Base-by-base conservation (phyloP, 2,329 filamentous ascomycete species). In the Teratosphaeria zuluensis region DNA sequence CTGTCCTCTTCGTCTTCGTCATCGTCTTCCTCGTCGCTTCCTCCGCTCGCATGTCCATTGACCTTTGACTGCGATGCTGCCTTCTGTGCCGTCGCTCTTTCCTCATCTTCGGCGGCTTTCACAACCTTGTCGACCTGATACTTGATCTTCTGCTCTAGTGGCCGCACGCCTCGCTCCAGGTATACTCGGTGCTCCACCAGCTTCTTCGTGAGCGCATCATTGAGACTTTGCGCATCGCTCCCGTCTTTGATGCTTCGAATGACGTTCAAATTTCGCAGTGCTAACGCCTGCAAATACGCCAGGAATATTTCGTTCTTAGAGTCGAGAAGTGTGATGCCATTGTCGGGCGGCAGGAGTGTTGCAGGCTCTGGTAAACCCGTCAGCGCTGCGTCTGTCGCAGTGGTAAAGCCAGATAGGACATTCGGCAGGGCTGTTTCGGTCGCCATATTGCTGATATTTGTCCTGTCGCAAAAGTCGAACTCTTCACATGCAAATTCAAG, bases 81-180 rank as follows among this genome's bases (percentile, higher is more conserved):
- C 52, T 76, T 75, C 12, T 71, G 66, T 1, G 67, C 66, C 3
- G 73, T 73, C 2, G 68, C 69, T 35, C 82, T 78, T 62, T 86
- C 81, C 3, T 84, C 81, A 65, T 92, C 87, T 61, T 95, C 89
- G 38, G 91, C 91, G 0, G 90, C 89, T 63, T 90, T 88, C 21
- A 99, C 80, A 30, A 96, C 91, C 70, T 95, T 94, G 74, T 97
- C 92, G 68, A 99, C 90, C 72, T 96, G 92, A 75, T 96, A 99
- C 65, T 91, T 92, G 62, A 99, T 76, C 67, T 92, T 89, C 65
- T 88, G 87, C 75, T 99, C 95, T 16, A 97, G 77, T 0, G 94
- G 94, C 16, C 89, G 85, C 3, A 96, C 89, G 64, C 94, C 95
- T 71, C 91, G 91, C 69, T 99, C 95, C 1, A 99, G 79, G 71